Base-by-base conservation (phyloP, 306 rosid species). In the Vigna nakashimae region DNA sequence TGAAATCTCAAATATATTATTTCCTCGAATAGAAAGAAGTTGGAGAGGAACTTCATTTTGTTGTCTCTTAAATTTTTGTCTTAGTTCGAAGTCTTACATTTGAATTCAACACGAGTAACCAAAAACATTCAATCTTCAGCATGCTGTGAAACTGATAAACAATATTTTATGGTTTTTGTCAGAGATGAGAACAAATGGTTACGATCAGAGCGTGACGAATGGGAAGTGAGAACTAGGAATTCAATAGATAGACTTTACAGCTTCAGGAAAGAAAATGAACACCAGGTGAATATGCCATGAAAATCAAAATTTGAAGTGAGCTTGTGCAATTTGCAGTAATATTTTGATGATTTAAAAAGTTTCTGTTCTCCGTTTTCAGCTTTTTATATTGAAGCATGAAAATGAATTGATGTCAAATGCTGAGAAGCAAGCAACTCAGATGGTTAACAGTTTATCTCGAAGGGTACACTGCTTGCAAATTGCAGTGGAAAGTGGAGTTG, bases 371-470 rank as follows among this genome's bases (percentile, higher is more conserved):
- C 26, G n/a, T 72, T 60, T 76, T 59, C 80, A 80, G 87, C 24
- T 84, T 58, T 48, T 80, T 13, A 52, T 76, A 7, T 34, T 84
- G 65, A 71, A 80, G 74, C 85, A 80, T 43, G 81, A 80, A 66
- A 80, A 72, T 48, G 82, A 84, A 9, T 32, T 72, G 48, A 66
- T 58, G 11, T 80, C 82, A 13, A 78, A 72, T 51, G 57, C 85
- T 30, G 87, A 84, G 80, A 80, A 76, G 28, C 65, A 80, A 77
- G 77, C 87, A 16, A 77, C 82, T 58, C 60, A 60, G n/a, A 76
- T 84, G 87, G 80, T 80, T 80, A 26, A 69, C 9, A 71, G 36
- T 76, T 76, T 80, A 71, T 76, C 82, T 15, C 73, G 66, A 17
- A 84, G 72, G 58, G 42, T 76, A 57, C 80, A 81, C 59, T 16